These are phyloP conservation scores for Santalum album DNA, from an alignment of 164 flowering plant genomes.

Conservation along the genomic window DNA sequence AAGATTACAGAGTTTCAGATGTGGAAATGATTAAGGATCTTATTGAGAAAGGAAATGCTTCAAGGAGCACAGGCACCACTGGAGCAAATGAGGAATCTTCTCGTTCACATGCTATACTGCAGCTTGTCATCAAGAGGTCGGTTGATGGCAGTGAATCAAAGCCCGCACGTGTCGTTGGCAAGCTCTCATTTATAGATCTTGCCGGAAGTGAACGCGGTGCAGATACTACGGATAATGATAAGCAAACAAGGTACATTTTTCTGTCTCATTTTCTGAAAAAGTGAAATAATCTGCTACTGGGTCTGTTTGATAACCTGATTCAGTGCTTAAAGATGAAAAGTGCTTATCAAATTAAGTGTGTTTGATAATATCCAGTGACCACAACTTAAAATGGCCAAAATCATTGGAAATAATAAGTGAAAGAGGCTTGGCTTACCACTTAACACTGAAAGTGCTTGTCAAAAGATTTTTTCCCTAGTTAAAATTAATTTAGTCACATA, in stretches of 20 bases:
- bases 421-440: too few relatives aligned
- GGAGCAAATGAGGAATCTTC: slow-evolving; percentile 99
- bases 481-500: too few relatives aligned
- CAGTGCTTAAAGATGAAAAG: too few relatives aligned
- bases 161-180: slow-evolving; percentile 77
- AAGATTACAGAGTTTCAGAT: slow-evolving; percentile 66
- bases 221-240: slow-evolving; percentile 95
- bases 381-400: too few relatives aligned
- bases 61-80: slow-evolving; percentile 92
- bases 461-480: too few relatives aligned
- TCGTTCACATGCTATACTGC: slow-evolving; percentile 97
- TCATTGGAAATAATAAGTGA: too few relatives aligned
- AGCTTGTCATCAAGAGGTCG: slow-evolving; percentile 72
- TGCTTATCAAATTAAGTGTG: too few relatives aligned
- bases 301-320: too few relatives aligned
- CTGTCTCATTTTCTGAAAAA: background rate
- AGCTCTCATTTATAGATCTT: slow-evolving; percentile 93
- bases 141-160: slow-evolving; percentile 69
- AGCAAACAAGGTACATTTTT: slow-evolving; percentile 62
- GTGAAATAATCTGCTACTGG: too few relatives aligned
- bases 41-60: slow-evolving; percentile 79
- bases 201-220: slow-evolving; percentile 99
- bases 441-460: too few relatives aligned
- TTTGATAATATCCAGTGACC: too few relatives aligned
- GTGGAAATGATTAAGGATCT: slow-evolving; percentile 71